Conservation (phyloP, 306 rosid species). For the Quillaja saponaria region DNA sequence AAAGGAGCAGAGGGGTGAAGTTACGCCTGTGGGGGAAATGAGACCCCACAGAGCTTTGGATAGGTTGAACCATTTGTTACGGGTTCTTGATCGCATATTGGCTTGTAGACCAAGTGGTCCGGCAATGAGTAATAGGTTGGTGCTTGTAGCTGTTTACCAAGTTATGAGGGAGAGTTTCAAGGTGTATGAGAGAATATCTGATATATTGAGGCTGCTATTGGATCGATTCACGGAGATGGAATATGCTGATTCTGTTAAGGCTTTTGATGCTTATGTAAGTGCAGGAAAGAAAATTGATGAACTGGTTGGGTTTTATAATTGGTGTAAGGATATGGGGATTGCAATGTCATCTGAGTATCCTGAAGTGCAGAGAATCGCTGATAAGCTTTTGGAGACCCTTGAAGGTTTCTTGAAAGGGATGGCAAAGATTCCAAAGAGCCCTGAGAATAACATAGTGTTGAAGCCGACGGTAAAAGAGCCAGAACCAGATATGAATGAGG, state of each 20-base stretch:
- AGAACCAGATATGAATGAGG: conserved; percentile 37
- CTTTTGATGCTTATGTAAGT: conserved; percentile 62
- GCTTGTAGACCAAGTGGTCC: conserved; percentile 70
- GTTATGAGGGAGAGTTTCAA: conserved; percentile 73
- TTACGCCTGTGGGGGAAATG: conserved; percentile 65
- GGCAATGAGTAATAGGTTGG: conserved; percentile 65
- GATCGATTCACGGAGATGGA: conserved; percentile 80
- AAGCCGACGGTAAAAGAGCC: conserved; percentile 17
- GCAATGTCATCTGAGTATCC: conserved; percentile 81
- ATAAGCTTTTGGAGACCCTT: conserved; percentile 48
- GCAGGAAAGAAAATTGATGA: conserved; percentile 72
- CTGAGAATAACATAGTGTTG: conserved; percentile 34
- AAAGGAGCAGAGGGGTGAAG: conserved; percentile 40
- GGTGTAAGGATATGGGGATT: conserved; percentile 82
- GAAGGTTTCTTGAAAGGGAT: conserved; percentile 51
- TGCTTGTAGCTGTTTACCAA: conserved; percentile 60
- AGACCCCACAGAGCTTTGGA: conserved; percentile 62
- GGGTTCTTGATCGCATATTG: conserved; percentile 61
- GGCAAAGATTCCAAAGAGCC: conserved; percentile 29
- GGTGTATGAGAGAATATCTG: conserved; percentile 61
- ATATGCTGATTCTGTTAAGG: conserved; percentile 57
- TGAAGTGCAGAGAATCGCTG: conserved; percentile 69
- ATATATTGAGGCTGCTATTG: conserved; percentile 68
- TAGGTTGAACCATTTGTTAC: conserved; percentile 57
- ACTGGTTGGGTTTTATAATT: conserved; percentile 62